Conservation (phyloP, 495 filamentous ascomycete genomes). For the Aspergillus nanangensis region DNA sequence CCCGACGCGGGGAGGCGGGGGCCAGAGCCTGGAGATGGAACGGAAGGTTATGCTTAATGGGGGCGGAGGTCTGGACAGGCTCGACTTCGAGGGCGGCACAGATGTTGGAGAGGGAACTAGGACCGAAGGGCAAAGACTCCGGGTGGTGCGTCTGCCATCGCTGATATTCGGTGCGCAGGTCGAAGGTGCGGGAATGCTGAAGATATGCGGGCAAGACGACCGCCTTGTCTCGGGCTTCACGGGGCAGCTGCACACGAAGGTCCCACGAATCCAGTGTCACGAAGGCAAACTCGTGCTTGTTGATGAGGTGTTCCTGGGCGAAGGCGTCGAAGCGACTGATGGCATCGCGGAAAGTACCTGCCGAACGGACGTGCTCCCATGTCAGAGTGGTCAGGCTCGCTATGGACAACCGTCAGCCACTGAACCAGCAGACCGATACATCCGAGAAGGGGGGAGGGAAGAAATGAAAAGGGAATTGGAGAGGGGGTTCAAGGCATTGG, state of each 20-base stretch:
- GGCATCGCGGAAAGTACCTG: constrained; percentile 93
- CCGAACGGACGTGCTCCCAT: constrained; percentile 97
- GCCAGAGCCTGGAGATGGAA: constrained; percentile 97
- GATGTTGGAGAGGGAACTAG: constrained; percentile 91
- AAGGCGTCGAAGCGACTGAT: constrained; percentile 93
- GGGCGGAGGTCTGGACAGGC: constrained; percentile 90
- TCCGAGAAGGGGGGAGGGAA: constrained; percentile 7
- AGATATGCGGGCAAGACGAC: constrained; percentile 95
- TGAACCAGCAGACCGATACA: constrained; percentile 17
- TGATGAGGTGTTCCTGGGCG: constrained; percentile 78
- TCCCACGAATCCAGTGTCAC: constrained; percentile 99
- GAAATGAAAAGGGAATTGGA: constrained; percentile 5
- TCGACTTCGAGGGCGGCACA: constrained; percentile 97
- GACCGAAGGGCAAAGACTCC: constrained; percentile 93
- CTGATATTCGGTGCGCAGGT: constrained; percentile 94
- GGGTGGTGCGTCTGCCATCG: constrained; percentile 98
- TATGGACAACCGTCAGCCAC: constrained; percentile 40
- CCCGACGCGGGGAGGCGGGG: constrained; percentile 92
- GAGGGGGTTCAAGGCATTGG: constrained; percentile 1
- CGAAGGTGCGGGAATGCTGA: constrained; percentile 95
- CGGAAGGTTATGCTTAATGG: constrained; percentile 97
- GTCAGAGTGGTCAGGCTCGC: constrained; percentile 96
- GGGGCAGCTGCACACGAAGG: constrained; percentile 92
- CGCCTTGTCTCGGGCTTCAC: constrained; percentile 95
- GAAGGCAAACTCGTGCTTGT: constrained; percentile 91